These are phyloP conservation scores for Aspergillus sp. DNA, from an alignment of 2,329 filamentous ascomycete genomes.

Conservation along the genomic window DNA sequence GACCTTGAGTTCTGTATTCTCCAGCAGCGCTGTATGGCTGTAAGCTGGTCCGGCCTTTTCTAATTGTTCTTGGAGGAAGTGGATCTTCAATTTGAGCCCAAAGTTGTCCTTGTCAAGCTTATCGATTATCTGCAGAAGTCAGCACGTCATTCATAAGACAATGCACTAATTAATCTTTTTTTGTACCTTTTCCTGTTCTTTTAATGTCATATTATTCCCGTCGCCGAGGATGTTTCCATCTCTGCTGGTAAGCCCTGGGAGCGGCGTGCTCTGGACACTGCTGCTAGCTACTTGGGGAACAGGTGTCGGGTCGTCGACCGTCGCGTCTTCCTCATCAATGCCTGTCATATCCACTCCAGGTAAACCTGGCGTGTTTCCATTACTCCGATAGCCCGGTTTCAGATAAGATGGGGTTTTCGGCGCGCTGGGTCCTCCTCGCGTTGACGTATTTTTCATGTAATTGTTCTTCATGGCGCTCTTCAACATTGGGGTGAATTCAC, in stretches of 20 bases:
- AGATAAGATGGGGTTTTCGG: constrained; percentile 69
- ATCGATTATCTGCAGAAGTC: constrained; percentile 65
- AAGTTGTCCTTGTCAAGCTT: constrained; percentile 99
- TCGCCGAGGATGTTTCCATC: constrained; percentile 71
- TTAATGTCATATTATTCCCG: constrained; percentile 79
- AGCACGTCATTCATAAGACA: constrained; percentile 4
- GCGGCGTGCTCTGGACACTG: constrained; percentile 79
- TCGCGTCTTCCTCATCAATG: constrained; percentile 63
- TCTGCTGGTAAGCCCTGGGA: constrained; percentile 66
- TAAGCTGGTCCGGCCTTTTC: constrained; percentile 85
- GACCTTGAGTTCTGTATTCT: constrained; percentile 95
- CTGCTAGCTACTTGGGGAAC: constrained; percentile 74
- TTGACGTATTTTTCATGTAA: constrained; percentile 57
- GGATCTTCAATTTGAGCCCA: constrained; percentile 91
- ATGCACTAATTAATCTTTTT: not conserved
- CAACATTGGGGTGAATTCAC: constrained; percentile 91
- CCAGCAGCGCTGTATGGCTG: constrained; percentile 82
- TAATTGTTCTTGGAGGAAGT: constrained; percentile 90
- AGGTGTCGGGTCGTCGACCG: constrained; percentile 69
- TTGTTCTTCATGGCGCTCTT: constrained; percentile 74
- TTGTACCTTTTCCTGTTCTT: constrained; percentile 84
- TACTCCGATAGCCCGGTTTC: constrained; percentile 61
- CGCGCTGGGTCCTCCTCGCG: constrained; percentile 57
- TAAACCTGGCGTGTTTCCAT: constrained; percentile 72
- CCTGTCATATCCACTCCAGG: constrained; percentile 70